Evolutionary conservation across 2,329 filamentous ascomycete genomes (phyloP), one percentile per base, ranked within the genome.

Genomic region (Dactylellina parvicollis): DNA sequence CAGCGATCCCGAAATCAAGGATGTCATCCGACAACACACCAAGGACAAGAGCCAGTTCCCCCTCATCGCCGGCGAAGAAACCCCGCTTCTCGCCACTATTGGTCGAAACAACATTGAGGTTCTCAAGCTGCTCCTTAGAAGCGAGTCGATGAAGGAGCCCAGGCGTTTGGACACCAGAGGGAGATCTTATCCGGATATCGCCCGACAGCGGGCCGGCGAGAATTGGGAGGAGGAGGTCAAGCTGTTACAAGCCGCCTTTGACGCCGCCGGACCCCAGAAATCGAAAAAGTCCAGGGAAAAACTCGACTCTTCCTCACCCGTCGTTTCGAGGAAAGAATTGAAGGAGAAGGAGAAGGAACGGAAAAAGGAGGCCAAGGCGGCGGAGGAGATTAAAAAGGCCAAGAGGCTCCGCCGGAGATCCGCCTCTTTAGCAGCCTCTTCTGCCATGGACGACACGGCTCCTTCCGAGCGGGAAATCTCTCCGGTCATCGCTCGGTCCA

Each of bases 81-180:
- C 94, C 0, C 95, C 95, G 0, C 96, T 99, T 84, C 86, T 97
- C 36, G 92, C 93, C 69, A 93, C 95, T 1, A 97, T 99, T 76
- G 94, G 95, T 14, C 90, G 94, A 76, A 87, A 87, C 3, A 95
- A 96, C 77, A 86, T 95, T 54, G 90, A 92, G 76, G 92, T 97
- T 66, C 88, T 99, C 46, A 87, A 90, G 66, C 83, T 96, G 9
- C 85, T 97, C 5, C 83, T 96, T 4, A 88, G 89, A 71, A 82
- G 83, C 14, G 77, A 76, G 32, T 76, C 76, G 20, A 84, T 85
- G 24, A 97, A 98, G 79, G 89, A 99, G 77, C 93, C 95, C 0
- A 92, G 91, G 0, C 88, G 90, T 66, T 84, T 83, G 28, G 86
- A 89, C 24, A 89, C 88, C 76, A 88, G 89, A 76, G 91, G 91